Conservation (phyloP, 768 basidiomycete genomes). For the Leccinum subgranulosum region DNA sequence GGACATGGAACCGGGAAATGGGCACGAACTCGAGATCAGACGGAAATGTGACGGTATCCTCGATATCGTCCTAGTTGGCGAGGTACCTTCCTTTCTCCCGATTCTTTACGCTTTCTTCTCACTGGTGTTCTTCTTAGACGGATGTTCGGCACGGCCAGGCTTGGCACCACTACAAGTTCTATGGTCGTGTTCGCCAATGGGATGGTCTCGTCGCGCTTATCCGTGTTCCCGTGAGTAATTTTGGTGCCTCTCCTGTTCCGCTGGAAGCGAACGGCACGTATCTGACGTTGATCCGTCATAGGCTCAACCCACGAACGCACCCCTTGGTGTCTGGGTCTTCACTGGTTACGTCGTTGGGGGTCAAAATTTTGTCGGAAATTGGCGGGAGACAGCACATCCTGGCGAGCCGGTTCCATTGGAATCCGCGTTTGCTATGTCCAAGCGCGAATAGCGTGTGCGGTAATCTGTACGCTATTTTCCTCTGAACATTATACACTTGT, state of each 20-base stretch:
- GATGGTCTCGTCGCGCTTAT: slow-evolving; percentile 57
- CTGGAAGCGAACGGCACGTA: neutral
- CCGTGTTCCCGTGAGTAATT: slow-evolving; percentile 34
- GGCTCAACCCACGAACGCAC: neutral
- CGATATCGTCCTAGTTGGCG: slow-evolving; percentile 62
- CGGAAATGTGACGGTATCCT: slow-evolving; percentile 50
- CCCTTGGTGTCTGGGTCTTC: slow-evolving; percentile 43
- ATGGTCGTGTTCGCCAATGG: slow-evolving; percentile 56
- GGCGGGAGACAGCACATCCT: slow-evolving; percentile 44
- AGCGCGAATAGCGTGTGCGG: slow-evolving; percentile 30
- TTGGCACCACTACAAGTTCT: slow-evolving; percentile 46
- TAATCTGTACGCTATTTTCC: neutral
- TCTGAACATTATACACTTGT: neutral
- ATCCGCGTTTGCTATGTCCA: slow-evolving; percentile 61
- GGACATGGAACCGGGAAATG: slow-evolving; percentile 25
- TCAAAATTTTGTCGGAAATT: slow-evolving; percentile 67
- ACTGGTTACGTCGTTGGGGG: slow-evolving; percentile 70
- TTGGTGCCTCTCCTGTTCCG: neutral
- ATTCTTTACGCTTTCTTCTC: neutral
- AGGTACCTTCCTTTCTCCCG: slow-evolving; percentile 34
- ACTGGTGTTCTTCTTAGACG: slow-evolving; percentile 35
- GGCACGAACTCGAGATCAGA: slow-evolving; percentile 21
- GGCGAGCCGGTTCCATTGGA: slow-evolving; percentile 50
- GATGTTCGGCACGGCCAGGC: slow-evolving; percentile 45
- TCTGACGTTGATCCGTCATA: slow-evolving; percentile 11